phyloP scores from a whole-genome alignment of 2,329 filamentous ascomycete genomes.

The Phialocephala subalpina region DNA sequence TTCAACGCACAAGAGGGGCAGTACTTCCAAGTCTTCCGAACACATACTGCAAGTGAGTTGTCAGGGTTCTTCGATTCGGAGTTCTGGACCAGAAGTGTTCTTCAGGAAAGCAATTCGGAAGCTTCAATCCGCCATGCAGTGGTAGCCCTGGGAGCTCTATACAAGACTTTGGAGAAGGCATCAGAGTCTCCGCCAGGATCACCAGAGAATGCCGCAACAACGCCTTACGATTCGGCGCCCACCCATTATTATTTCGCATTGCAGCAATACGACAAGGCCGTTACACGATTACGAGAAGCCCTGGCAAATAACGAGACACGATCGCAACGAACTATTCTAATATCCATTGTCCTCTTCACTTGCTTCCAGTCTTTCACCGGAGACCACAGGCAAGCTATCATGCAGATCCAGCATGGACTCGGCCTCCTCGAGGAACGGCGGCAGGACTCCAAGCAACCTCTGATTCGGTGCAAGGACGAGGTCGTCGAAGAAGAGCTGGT shows the following conservation, averaged over 20 bases:
- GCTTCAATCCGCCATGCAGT: conserved; percentile 70
- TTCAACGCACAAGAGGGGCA: conserved; percentile 60
- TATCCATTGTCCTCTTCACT: conserved; percentile 70
- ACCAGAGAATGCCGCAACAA: conserved; percentile 30
- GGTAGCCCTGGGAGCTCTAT: conserved; percentile 70
- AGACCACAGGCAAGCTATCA: conserved; percentile 67
- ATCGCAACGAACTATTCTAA: conserved; percentile 63
- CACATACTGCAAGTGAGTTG: conserved; percentile 67
- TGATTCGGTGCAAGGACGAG: conserved; percentile 34
- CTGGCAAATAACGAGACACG: conserved; percentile 50
- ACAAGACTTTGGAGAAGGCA: conserved; percentile 70
- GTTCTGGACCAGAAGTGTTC: conserved; percentile 70
- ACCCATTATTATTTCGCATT: conserved; percentile 68
- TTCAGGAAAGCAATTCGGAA: conserved; percentile 70
- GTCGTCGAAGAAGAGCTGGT: conserved; percentile 59
- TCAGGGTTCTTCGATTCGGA: conserved; percentile 72
- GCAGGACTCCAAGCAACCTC: conserved; percentile 50
- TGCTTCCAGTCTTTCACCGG: conserved; percentile 74
- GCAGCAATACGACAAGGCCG: conserved; percentile 64
- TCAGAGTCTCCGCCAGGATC: conserved; percentile 55
- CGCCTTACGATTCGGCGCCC: conserved; percentile 50
- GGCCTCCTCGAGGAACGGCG: conserved; percentile 61
- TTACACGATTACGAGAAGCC: conserved; percentile 57
- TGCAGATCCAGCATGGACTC: conserved; percentile 67
- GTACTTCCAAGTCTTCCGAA: conserved; percentile 69